A percentile compares a stretch with the other conserved stretches of the same genome.
phyloP scores from a whole-genome alignment of 163 green algal species.

The Chlamydomonas reinhardtii region DNA sequence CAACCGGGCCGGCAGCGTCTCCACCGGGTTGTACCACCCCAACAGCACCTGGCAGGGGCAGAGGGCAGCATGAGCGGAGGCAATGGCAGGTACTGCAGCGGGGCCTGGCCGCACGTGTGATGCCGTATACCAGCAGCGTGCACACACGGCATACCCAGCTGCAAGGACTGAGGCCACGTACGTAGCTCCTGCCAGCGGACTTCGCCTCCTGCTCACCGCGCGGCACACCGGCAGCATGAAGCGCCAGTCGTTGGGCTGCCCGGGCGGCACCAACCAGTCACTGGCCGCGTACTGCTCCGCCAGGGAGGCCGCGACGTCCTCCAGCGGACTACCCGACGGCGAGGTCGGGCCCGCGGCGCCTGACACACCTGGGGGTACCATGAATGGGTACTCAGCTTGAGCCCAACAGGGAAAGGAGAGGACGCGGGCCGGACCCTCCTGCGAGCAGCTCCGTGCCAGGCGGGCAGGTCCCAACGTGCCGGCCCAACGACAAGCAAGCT shows the following conservation, averaged over 20 bases:
- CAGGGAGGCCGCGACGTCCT: conserved; percentile 1
- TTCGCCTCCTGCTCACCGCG: neutral
- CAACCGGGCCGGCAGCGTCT: conserved; percentile 6
- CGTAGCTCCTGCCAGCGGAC: too few species aligned
- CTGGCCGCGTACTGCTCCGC: conserved; percentile 1
- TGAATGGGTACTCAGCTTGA: neutral
- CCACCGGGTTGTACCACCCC: conserved; percentile 11
- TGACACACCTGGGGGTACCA: neutral
- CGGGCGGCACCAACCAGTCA: conserved; percentile 29
- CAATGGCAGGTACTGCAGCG: too few species aligned
- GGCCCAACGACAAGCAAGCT: too few species aligned
- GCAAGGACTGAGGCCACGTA: too few species aligned
- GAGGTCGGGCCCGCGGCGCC: too few species aligned
- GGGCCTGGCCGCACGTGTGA: too few species aligned
- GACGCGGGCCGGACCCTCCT: too few species aligned
- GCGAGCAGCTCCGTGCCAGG: neutral
- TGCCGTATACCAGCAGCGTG: too few species aligned
- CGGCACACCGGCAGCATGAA: conserved; percentile 31
- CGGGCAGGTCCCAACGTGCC: neutral
- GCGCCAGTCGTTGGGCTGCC: conserved; percentile 37
- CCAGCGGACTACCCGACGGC: neutral
- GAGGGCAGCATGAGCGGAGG: neutral
- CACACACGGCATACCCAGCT: too few species aligned
- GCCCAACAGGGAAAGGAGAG: too few species aligned
- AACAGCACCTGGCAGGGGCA: neutral